Evolutionary conservation across 2,329 filamentous ascomycete species (phyloP).

Genomic region (Dothideomycetes sp.): DNA sequence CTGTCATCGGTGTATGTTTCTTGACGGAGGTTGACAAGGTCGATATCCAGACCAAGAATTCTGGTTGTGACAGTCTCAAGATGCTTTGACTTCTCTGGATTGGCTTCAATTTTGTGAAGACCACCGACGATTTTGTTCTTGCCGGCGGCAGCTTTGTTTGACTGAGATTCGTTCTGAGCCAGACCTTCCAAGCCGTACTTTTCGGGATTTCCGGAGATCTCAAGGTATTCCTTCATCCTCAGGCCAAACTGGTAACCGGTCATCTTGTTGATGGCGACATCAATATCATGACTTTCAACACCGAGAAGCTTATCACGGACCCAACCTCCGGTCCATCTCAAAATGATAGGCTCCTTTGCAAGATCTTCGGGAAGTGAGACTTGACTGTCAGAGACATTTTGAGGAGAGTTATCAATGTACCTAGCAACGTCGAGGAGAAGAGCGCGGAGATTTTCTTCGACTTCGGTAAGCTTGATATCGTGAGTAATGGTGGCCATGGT

Average conservation of each 20-base stretch:
- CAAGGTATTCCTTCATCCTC: conserved; percentile 59
- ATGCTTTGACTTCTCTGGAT: conserved; percentile 94
- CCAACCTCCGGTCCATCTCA: conserved; percentile 81
- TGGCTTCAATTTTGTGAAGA: conserved; percentile 80
- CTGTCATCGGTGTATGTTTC: conserved; percentile 86
- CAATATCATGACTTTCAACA: conserved; percentile 67
- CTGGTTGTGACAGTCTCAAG: conserved; percentile 82
- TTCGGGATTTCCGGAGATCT: conserved; percentile 47
- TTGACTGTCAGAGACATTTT: conserved; percentile 20
- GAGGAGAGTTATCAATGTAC: conserved; percentile 48
- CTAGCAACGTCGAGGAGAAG: conserved; percentile 74
- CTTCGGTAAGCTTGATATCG: conserved; percentile 53
- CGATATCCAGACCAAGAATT: conserved; percentile 78
- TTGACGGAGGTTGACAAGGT: conserved; percentile 88
- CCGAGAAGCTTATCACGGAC: conserved; percentile 75
- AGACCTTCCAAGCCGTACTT: conserved; percentile 47
- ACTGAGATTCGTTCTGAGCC: conserved; percentile 28
- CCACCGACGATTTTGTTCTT: conserved; percentile 56
- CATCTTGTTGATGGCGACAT: conserved; percentile 78
- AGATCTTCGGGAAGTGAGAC: conserved; percentile 36
- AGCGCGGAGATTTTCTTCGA: conserved; percentile 63
- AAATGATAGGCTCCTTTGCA: conserved; percentile 39
- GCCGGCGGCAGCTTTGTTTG: conserved; percentile 32
- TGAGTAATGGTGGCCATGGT: conserved; percentile 13
- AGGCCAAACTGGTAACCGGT: conserved; percentile 69